Percentiles rank a stretch among this genome's conserved stretches.
Conservation (phyloP, 495 filamentous ascomycete genomes). For the Trichoderma virens region DNA sequence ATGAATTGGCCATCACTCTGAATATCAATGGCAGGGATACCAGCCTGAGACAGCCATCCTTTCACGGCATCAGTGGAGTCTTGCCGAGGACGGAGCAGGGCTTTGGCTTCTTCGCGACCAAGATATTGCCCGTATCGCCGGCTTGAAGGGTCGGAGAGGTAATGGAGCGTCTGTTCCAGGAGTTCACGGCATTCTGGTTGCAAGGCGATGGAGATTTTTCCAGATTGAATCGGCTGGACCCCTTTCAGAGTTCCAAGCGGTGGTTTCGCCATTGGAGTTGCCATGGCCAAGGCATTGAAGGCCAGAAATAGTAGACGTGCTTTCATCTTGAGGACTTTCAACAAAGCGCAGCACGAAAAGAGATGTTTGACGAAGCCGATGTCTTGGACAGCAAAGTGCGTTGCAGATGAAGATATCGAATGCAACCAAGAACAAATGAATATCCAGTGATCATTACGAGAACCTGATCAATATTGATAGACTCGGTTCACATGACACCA, state of each 20-base stretch:
- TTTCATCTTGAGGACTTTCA: not conserved
- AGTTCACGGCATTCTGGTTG: constrained; percentile 41
- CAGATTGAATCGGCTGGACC: constrained; percentile 25
- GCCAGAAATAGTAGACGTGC: not conserved
- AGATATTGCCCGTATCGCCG: constrained; percentile 57
- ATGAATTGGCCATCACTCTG: constrained; percentile 49
- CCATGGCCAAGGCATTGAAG: not conserved
- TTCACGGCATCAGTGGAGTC: constrained; percentile 34
- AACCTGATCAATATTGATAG: too few relatives aligned
- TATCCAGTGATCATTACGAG: too few relatives aligned
- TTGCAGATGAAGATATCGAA: not conserved
- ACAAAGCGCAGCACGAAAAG: not conserved
- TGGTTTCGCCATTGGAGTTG: not conserved
- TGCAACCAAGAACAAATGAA: not conserved
- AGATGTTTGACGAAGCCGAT: not conserved
- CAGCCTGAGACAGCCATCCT: constrained; percentile 40
- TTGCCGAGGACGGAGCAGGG: constrained; percentile 40
- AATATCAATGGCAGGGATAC: constrained; percentile 36
- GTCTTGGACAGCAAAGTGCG: not conserved
- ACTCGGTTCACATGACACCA: too few relatives aligned
- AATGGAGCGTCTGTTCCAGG: constrained; percentile 54
- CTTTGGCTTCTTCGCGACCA: constrained; percentile 46
- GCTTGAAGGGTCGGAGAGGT: constrained; percentile 56
- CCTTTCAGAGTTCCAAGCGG: constrained; percentile 11
- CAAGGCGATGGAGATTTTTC: constrained; percentile 49